These are phyloP conservation scores for Alternaria tenuissima DNA, from an alignment of 2,329 filamentous ascomycete genomes.

Conservation along the genomic window DNA sequence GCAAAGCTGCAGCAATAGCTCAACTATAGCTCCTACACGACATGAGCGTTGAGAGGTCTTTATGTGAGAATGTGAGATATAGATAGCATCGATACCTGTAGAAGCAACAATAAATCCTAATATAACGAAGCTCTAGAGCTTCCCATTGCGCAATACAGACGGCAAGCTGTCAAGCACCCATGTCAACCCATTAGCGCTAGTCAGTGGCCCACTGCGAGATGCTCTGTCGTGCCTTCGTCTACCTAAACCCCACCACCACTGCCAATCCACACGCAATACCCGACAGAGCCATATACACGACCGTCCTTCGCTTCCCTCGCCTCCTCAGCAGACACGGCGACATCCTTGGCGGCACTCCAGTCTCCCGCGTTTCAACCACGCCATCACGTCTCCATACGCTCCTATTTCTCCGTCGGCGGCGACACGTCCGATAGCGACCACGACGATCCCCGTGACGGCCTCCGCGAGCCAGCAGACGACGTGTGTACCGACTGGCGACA, in stretches of 20 bases:
- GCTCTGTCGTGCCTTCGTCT: conserved; percentile 15
- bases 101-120: background rate
- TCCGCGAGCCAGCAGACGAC: conserved; percentile 9
- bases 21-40: background rate
- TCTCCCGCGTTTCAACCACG: background rate
- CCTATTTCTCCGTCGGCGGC: conserved; percentile 13
- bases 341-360: background rate
- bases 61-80: background rate
- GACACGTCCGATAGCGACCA: conserved; percentile 11
- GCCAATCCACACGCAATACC: conserved; percentile 2
- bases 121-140: background rate
- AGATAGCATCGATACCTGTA: background rate
- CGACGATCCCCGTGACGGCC: conserved; percentile 2
- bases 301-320: background rate
- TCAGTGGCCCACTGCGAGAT: conserved; percentile 10
- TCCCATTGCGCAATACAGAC: background rate
- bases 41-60: background rate
- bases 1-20: conserved; percentile 15
- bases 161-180: background rate
- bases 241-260: conserved; percentile 12
- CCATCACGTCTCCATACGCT: conserved; percentile 3
- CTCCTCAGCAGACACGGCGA: background rate
- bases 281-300: conserved; percentile 3
- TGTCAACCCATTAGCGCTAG: background rate
- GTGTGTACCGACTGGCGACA: conserved; percentile 19